Percentiles rank a stretch among this genome's conserved stretches.
phyloP scores from a whole-genome alignment of 1,139 yeast species.

The Hyphopichia khmerensis region DNA sequence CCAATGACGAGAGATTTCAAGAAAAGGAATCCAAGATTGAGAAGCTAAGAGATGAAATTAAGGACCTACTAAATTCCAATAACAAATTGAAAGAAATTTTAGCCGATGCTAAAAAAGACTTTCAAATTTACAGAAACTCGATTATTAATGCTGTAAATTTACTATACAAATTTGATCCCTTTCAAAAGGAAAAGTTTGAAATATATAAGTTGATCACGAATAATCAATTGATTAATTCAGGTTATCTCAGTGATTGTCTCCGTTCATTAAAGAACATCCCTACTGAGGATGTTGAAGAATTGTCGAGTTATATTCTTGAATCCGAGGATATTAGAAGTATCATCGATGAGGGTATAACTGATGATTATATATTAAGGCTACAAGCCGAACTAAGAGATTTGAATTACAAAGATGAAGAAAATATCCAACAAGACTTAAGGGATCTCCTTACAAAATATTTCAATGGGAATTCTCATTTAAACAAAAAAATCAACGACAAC shows the following conservation, averaged over 20 bases:
- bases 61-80: conserved; percentile 19
- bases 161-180: conserved; percentile 15
- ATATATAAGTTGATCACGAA: conserved; percentile 31
- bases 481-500: conserved; percentile 22
- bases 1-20: not conserved
- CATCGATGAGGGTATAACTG: not conserved
- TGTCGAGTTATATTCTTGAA: not conserved
- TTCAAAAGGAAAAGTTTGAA: conserved; percentile 24
- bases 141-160: conserved; percentile 25
- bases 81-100: conserved; percentile 17
- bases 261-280: conserved; percentile 2
- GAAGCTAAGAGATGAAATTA: conserved; percentile 9
- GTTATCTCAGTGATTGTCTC: conserved; percentile 12
- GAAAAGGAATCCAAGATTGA: not conserved
- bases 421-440: not conserved
- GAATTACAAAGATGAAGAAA: not conserved
- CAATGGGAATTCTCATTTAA: conserved; percentile 14
- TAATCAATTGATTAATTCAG: conserved; percentile 17
- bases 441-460: conserved; percentile 9
- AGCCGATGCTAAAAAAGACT: conserved; percentile 15
- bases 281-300: not conserved
- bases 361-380: conserved; percentile 1
- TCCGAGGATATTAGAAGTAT: not conserved
- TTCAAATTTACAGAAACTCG: conserved; percentile 21
- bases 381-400: not conserved